These are phyloP conservation scores for Pleurotus tuoliensis DNA, from an alignment of 768 basidiomycete genomes.

Conservation along the genomic window DNA sequence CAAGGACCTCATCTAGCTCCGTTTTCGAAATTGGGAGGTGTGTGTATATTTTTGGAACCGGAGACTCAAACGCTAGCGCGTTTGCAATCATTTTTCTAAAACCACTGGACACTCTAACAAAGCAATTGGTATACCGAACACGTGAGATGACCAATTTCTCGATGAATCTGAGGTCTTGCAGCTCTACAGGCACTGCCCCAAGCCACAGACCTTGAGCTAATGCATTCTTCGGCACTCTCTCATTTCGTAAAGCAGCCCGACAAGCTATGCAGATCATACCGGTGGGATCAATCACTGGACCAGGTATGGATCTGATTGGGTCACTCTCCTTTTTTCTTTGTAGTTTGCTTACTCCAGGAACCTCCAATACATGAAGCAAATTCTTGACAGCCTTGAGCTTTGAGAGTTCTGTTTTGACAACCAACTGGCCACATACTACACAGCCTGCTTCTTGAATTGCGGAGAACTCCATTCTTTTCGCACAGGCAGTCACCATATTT, in stretches of 20 bases:
- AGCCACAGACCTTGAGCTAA: slow-evolving; percentile 30
- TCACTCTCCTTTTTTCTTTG: not conserved
- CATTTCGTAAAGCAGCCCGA: slow-evolving; percentile 1
- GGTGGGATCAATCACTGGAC: not conserved
- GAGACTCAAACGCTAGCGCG: slow-evolving; percentile 21
- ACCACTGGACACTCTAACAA: slow-evolving; percentile 14
- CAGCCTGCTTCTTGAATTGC: not conserved
- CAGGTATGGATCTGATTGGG: not conserved
- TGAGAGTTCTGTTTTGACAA: not conserved
- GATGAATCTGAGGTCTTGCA: slow-evolving; percentile 17
- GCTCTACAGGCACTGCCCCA: slow-evolving; percentile 20
- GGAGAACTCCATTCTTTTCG: not conserved
- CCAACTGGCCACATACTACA: slow-evolving; percentile 2
- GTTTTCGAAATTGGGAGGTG: slow-evolving; percentile 15
- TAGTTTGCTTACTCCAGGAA: not conserved
- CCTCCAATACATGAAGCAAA: not conserved
- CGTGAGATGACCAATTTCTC: slow-evolving; percentile 18
- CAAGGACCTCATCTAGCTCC: slow-evolving; percentile 19
- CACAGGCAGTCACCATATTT: not conserved
- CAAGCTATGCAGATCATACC: slow-evolving; percentile 8
- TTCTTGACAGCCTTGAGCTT: not conserved
- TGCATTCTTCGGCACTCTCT: slow-evolving; percentile 12
- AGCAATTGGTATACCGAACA: slow-evolving; percentile 17
- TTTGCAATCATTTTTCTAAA: slow-evolving; percentile 19
- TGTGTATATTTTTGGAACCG: slow-evolving; percentile 17